Evolutionary conservation across 2,329 filamentous ascomycete species (phyloP).

Genomic region (Xylaria polymorpha): DNA sequence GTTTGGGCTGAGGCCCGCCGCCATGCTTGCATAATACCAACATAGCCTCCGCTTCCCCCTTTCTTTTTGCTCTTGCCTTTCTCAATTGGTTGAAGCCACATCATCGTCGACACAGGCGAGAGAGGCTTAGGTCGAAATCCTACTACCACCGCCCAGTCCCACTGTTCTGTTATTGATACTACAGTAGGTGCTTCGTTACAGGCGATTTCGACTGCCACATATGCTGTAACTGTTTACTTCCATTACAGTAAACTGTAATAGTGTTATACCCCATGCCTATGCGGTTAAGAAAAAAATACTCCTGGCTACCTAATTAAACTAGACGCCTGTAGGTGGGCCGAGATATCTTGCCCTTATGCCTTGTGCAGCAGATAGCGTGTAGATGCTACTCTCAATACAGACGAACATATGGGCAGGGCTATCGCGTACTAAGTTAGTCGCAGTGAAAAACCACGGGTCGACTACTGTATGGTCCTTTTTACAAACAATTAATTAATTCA

Average conservation of each 20-base stretch:
- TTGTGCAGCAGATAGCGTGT: background rate
- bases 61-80: background rate
- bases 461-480: conserved; percentile 32
- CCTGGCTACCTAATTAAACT: conserved; percentile 26
- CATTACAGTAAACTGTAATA: background rate
- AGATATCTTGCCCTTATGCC: conserved; percentile 17
- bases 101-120: conserved; percentile 9
- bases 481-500: background rate
- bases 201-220: conserved; percentile 10
- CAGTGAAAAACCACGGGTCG: conserved; percentile 10
- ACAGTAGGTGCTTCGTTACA: conserved; percentile 4
- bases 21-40: conserved; percentile 10
- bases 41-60: conserved; percentile 6
- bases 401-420: background rate
- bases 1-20: conserved; percentile 6
- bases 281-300: conserved; percentile 3
- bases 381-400: conserved; percentile 2
- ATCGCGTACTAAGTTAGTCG: conserved; percentile 10
- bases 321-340: conserved; percentile 23
- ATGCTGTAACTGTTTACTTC: background rate
- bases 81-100: background rate
- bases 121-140: conserved; percentile 9
- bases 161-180: background rate
- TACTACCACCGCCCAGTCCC: conserved; percentile 9
- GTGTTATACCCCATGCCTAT: background rate